Evolutionary conservation across 2,329 filamentous ascomycete genomes (phyloP), one percentile per base, ranked within the genome.

Genomic region (Metarhizium guizhouense): DNA sequence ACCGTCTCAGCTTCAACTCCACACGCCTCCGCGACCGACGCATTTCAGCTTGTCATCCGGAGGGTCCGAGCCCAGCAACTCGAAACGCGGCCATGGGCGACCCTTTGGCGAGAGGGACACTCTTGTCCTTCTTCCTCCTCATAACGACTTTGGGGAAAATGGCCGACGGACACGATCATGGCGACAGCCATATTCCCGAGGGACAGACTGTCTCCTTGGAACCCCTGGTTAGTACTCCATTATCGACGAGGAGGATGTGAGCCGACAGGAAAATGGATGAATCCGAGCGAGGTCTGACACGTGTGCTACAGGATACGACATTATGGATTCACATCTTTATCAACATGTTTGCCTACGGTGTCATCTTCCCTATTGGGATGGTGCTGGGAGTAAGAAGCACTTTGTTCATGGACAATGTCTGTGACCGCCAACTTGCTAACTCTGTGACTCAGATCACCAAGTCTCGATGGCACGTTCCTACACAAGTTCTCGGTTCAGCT

Each of bases 341-440:
- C 49, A 92, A 96, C 79, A 87, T 85, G 69, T 67, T 94, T 57
- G 84, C 91, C 56, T 97, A 95, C 77, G 94, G 94, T 59, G 79
- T 99, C 63, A 82, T 97, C 57, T 97, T 96, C 66, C 94, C 94
- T 11, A 79, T 90, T 16, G 94, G 94, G 64, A 97, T 99, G 93
- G 91, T 97, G 47, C 77, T 96, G 18, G 93, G 93, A 57, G 89
- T 94, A 82, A 65, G 86, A 32, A 29, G 47, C 38, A 10, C 18
- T 14, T 30, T 29, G 20, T 5, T n/a, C 16, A 11, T 14, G 13
- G 6, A 10, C 14, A 8, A 20, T 36, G 2, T 11, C 36, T 3
- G 36, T 29, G 40, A 6, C 18, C 7, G n/a, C 42, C 7, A 20
- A 20, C n/a, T 11, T 45, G 7, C 40, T 58, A 50, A 58, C 51